Evolutionary conservation across 805 yeast species (phyloP).

Genomic region (Aciculoconidium aculeatum): DNA sequence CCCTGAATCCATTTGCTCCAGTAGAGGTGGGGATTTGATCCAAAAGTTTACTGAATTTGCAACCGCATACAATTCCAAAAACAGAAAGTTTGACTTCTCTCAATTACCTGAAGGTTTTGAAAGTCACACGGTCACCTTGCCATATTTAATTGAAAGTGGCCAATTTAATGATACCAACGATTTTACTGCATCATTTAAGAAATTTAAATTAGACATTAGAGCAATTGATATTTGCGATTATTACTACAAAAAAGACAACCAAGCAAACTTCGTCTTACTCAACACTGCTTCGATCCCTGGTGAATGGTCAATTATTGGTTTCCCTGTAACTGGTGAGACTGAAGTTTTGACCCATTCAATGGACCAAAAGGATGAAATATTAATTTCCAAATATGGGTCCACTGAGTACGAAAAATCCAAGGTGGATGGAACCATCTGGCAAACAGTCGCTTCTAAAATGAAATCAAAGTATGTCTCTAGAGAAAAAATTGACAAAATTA

Average conservation of each 20-base stretch:
- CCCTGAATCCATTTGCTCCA: conserved; percentile 90
- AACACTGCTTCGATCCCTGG: conserved; percentile 85
- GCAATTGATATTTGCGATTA: conserved; percentile 51
- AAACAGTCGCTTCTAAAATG: conserved; percentile 46
- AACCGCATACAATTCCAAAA: conserved; percentile 19
- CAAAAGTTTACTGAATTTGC: conserved; percentile 58
- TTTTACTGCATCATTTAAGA: conserved; percentile 4
- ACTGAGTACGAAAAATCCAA: conserved; percentile 5
- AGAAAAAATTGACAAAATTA: conserved; percentile 15
- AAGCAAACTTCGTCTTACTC: conserved; percentile 51
- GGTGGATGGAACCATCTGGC: conserved; percentile 41
- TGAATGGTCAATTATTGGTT: conserved; percentile 78
- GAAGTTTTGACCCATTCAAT: conserved; percentile 59
- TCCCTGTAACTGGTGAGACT: conserved; percentile 44
- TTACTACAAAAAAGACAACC: conserved; percentile 14
- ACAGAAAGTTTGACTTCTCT: conserved; percentile 9
- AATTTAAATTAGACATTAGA: conserved; percentile 11
- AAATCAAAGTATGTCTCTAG: conserved; percentile 26
- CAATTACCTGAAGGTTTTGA: conserved; percentile 6
- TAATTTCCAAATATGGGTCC: conserved; percentile 22
- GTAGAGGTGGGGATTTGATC: conserved; percentile 54
- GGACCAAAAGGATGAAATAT: conserved; percentile 26
- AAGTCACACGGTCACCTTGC: conserved; percentile 18
- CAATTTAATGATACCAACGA: conserved; percentile 3
- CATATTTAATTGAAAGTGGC: conserved; percentile 13